phyloP scores from a whole-genome alignment of 2,329 filamentous ascomycete genomes.

The Fusarium phyllophilum region DNA sequence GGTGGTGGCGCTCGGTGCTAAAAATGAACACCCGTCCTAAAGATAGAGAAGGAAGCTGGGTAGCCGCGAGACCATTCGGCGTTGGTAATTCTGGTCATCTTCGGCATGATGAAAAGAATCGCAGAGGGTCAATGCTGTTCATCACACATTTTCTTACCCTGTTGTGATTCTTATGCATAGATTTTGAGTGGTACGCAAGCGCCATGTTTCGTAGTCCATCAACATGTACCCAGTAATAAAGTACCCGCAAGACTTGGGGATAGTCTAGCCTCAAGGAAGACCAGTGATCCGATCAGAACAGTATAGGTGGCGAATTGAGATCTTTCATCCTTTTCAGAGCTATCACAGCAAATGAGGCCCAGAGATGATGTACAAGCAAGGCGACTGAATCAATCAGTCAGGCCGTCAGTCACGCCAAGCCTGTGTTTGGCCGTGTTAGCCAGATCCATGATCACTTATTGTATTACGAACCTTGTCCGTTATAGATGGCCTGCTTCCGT shows the following conservation, averaged over 20 bases:
- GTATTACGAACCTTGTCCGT: slow-evolving; percentile 1
- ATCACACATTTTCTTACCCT: background rate
- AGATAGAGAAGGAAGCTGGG: background rate
- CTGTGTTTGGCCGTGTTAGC: slow-evolving; percentile 15
- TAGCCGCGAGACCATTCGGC: slow-evolving; percentile 1
- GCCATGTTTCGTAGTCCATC: background rate
- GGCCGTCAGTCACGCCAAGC: slow-evolving; percentile 27
- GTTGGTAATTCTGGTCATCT: background rate
- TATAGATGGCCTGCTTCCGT: slow-evolving; percentile 27
- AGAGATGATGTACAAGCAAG: background rate
- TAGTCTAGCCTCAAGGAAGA: background rate
- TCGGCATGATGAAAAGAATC: background rate
- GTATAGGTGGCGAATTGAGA: background rate
- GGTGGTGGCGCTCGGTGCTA: slow-evolving; percentile 35
- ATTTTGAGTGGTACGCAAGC: background rate
- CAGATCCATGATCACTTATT: slow-evolving; percentile 6
- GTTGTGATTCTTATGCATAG: background rate
- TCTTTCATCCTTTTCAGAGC: background rate
- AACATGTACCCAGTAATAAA: background rate
- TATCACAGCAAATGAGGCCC: background rate
- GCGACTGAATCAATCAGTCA: slow-evolving; percentile 24
- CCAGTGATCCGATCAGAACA: background rate
- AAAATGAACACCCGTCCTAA: slow-evolving; percentile 34
- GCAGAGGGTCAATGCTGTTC: background rate
- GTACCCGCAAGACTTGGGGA: background rate